Evolutionary conservation across 345 rosid genomes (phyloP).

Genomic region (Citrus glauca): DNA sequence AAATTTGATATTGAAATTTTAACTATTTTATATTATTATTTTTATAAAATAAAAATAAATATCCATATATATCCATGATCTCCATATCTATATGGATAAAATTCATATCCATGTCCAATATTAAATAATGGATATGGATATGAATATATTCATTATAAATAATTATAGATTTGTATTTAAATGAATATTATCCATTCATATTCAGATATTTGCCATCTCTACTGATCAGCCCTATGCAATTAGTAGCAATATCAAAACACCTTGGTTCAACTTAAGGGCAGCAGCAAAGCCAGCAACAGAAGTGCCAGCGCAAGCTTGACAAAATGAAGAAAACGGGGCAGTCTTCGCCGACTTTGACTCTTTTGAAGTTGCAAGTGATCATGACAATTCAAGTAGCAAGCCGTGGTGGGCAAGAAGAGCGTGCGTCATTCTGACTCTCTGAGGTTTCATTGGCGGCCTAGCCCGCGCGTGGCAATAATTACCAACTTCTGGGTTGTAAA

Average conservation of each 20-base stretch:
- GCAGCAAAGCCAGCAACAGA: conserved; percentile 46
- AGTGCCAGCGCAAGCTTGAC: conserved; percentile 74
- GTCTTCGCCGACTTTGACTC: conserved; percentile 49
- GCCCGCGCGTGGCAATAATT: conserved; percentile 54
- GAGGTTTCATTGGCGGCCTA: conserved; percentile 68
- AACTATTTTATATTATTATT: too few species aligned
- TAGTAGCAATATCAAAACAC: conserved; percentile 56
- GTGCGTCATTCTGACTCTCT: conserved; percentile 61
- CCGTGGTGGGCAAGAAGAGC: conserved; percentile 55
- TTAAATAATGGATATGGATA: too few species aligned
- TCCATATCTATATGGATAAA: too few species aligned
- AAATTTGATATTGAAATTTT: too few species aligned
- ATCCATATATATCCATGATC: too few species aligned
- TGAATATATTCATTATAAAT: too few species aligned
- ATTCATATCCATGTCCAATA: too few species aligned
- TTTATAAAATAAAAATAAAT: too few species aligned
- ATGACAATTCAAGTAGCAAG: conserved; percentile 23
- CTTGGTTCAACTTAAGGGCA: conserved; percentile 63
- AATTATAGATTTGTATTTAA: too few species aligned
- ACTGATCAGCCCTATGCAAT: conserved; percentile 39
- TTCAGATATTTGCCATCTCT: too few species aligned
- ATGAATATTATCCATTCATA: too few species aligned
- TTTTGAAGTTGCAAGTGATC: conserved; percentile 6
- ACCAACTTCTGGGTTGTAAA: conserved; percentile 75
- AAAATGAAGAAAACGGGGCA: conserved; percentile 71